Evolutionary conservation across 345 rosid species (phyloP).

Genomic region (Linum trigynum): DNA sequence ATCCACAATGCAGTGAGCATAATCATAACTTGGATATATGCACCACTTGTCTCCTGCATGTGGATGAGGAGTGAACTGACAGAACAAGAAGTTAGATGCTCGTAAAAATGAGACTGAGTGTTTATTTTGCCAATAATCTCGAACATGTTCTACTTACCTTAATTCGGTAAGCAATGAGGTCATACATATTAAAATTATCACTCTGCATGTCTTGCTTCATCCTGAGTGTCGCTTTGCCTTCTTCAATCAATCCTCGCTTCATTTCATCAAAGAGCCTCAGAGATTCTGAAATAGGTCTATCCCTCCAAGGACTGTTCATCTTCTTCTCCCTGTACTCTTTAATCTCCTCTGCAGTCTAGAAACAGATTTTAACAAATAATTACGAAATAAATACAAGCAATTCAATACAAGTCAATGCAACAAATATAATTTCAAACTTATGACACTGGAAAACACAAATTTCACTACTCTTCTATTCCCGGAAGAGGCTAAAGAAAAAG

Average conservation of each 20-base stretch:
- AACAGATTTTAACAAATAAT: background rate
- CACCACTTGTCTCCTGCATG: slow-evolving; percentile 99
- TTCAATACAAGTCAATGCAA: slow-evolving; percentile 2
- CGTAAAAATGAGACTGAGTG: background rate
- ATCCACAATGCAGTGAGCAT: slow-evolving; percentile 94
- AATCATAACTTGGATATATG: slow-evolving; percentile 79
- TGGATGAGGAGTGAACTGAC: slow-evolving; percentile 84
- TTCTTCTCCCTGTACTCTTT: slow-evolving; percentile 81
- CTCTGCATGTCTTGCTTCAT: slow-evolving; percentile 99
- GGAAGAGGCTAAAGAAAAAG: too few relatives aligned
- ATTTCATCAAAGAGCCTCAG: slow-evolving; percentile 84
- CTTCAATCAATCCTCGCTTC: slow-evolving; percentile 72
- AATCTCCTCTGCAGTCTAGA: slow-evolving; percentile 70
- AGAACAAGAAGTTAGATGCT: slow-evolving; percentile 11
- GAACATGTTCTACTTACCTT: slow-evolving; percentile 45
- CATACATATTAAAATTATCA: slow-evolving; percentile 88
- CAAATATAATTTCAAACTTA: background rate
- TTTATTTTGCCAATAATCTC: slow-evolving; percentile 1
- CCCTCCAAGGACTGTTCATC: slow-evolving; percentile 98
- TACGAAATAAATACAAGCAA: slow-evolving; percentile 5
- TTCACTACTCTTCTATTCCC: background rate
- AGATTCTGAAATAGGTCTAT: slow-evolving; percentile 77
- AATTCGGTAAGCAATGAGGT: slow-evolving; percentile 94
- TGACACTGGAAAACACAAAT: background rate
- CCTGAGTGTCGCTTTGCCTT: slow-evolving; percentile 89